phyloP scores from a whole-genome alignment of 2,329 filamentous ascomycete genomes.

The Leptoxyphium fumago region DNA sequence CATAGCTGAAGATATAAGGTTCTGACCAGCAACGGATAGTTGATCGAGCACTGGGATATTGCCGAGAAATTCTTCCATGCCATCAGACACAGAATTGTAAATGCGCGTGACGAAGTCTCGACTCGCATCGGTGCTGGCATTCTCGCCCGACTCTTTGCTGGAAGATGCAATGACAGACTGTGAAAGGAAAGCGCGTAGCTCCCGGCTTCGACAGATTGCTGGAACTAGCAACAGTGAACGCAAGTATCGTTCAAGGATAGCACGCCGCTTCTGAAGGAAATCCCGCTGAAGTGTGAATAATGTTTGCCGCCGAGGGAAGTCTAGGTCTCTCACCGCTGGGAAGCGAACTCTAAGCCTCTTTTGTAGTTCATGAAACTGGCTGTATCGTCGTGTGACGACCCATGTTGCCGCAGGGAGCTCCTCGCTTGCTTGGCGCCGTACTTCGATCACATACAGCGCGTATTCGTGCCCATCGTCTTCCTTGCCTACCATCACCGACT shows the following conservation, averaged over 20 bases:
- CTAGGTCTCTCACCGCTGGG: conserved; percentile 71
- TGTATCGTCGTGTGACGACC: conserved; percentile 85
- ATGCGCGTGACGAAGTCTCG: conserved; percentile 81
- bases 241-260: conserved; percentile 75
- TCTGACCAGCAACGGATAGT: conserved; percentile 82
- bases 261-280: conserved; percentile 76
- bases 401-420: conserved; percentile 95
- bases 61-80: conserved; percentile 94
- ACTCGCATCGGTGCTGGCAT: conserved; percentile 44
- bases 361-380: conserved; percentile 91
- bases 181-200: conserved; percentile 82
- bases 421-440: conserved; percentile 77
- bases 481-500: conserved; percentile 78
- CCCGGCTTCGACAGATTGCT: conserved; percentile 85
- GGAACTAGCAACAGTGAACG: conserved; percentile 59
- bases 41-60: conserved; percentile 94
- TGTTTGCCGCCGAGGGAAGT: conserved; percentile 82
- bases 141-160: conserved; percentile 47
- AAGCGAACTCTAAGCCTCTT: conserved; percentile 76
- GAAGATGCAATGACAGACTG: conserved; percentile 50
- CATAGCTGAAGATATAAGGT: conserved; percentile 62
- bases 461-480: conserved; percentile 90
- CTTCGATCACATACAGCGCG: conserved; percentile 85
- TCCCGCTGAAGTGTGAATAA: conserved; percentile 95
- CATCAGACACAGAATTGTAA: conserved; percentile 92